A percentile compares a stretch with the other conserved stretches of the same genome.
Conservation (phyloP, 129 eudicot species). For the Calendula officinalis region DNA sequence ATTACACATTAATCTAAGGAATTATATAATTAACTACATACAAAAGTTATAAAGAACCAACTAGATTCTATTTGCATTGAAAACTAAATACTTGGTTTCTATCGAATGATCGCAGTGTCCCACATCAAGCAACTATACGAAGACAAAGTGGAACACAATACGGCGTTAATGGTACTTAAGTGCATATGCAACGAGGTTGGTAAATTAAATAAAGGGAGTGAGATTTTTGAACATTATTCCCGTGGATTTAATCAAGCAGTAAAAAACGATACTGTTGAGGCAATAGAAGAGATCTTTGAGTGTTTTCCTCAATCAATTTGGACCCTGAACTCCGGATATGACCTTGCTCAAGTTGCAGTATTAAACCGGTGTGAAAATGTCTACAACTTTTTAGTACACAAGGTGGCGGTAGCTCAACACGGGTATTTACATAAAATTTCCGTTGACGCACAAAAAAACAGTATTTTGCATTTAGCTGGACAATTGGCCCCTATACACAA, state of each 20-base stretch:
- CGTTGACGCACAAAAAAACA: neutral
- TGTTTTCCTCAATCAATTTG: conserved; percentile 23
- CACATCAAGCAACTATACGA: conserved; percentile 17
- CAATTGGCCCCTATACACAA: conserved; percentile 27
- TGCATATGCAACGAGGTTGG: conserved; percentile 22
- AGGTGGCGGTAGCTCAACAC: neutral
- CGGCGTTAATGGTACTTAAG: conserved; percentile 13
- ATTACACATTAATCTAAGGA: too few relatives aligned
- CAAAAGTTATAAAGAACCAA: too few relatives aligned
- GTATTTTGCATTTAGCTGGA: conserved; percentile 32
- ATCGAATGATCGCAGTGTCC: too few relatives aligned
- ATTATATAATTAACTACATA: too few relatives aligned
- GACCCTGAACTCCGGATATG: neutral
- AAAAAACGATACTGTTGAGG: conserved; percentile 22
- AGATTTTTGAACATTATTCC: conserved; percentile 8
- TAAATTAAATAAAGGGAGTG: neutral
- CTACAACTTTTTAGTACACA: conserved; percentile 20
- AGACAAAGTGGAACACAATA: conserved; percentile 19
- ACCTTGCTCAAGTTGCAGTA: conserved; percentile 17
- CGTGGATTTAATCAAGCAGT: conserved; percentile 13
- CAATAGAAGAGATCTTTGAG: conserved; percentile 19
- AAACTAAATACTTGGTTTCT: too few relatives aligned
- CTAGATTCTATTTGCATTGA: too few relatives aligned
- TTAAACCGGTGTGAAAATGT: conserved; percentile 23
- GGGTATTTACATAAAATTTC: neutral